These are phyloP conservation scores for Endocarpon pusillum DNA, from an alignment of 495 filamentous ascomycete species.

Conservation along the genomic window DNA sequence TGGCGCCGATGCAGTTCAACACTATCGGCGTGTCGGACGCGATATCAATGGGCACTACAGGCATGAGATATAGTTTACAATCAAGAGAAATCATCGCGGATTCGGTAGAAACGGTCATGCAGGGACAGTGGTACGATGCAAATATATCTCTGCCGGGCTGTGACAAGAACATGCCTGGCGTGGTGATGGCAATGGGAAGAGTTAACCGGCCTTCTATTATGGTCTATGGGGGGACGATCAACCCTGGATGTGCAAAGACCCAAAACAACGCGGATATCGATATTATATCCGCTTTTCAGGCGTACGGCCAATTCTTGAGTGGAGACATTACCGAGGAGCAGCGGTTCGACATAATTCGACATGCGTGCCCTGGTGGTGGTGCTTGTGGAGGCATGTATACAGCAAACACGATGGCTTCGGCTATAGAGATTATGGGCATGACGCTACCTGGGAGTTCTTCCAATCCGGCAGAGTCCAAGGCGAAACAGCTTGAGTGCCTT, in stretches of 20 bases:
- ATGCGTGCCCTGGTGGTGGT: slow-evolving; percentile 84
- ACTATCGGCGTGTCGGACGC: slow-evolving; percentile 77
- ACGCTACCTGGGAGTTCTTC: slow-evolving; percentile 85
- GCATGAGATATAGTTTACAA: slow-evolving; percentile 92
- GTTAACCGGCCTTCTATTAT: slow-evolving; percentile 79
- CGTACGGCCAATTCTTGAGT: slow-evolving; percentile 86
- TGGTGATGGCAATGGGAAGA: slow-evolving; percentile 66
- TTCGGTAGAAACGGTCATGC: slow-evolving; percentile 96
- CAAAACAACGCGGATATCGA: slow-evolving; percentile 67
- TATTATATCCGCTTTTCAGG: slow-evolving; percentile 93
- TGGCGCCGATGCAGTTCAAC: slow-evolving; percentile 88
- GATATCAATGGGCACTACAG: slow-evolving; percentile 42
- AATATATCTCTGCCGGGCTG: slow-evolving; percentile 97
- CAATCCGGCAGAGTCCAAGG: slow-evolving; percentile 72
- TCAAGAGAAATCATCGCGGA: slow-evolving; percentile 93
- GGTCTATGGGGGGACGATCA: slow-evolving; percentile 87
- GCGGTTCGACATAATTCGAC: slow-evolving; percentile 83
- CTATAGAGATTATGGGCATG: slow-evolving; percentile 95
- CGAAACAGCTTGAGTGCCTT: slow-evolving; percentile 74
- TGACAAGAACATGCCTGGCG: slow-evolving; percentile 98
- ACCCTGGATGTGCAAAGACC: slow-evolving; percentile 64
- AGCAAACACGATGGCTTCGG: slow-evolving; percentile 94
- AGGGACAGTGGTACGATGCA: slow-evolving; percentile 97
- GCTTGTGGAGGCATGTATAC: slow-evolving; percentile 99
- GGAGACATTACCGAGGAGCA: slow-evolving; percentile 83